Evolutionary conservation across 768 basidiomycete genomes (phyloP).

Genomic region (Russula sp.): DNA sequence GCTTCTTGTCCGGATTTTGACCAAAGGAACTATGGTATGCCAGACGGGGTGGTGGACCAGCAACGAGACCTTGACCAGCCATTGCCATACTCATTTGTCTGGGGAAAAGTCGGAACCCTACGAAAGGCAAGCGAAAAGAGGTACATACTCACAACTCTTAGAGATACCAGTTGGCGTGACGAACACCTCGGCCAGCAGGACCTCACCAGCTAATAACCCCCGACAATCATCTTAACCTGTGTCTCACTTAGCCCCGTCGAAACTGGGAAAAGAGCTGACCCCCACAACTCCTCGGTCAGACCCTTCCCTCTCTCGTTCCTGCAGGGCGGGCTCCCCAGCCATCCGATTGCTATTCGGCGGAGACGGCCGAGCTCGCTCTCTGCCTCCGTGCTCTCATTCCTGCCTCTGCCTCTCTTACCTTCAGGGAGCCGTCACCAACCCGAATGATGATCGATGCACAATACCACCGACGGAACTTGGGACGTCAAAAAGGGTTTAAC

Average conservation of each 20-base stretch:
- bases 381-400: not conserved
- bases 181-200: slow-evolving; percentile 99
- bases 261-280: slow-evolving; percentile 35
- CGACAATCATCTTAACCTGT: slow-evolving; percentile 75
- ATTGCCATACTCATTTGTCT: slow-evolving; percentile 91
- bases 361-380: not conserved
- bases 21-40: slow-evolving; percentile 73
- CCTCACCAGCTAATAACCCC: slow-evolving; percentile 96
- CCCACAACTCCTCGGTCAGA: not conserved
- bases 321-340: too few species aligned
- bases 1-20: slow-evolving; percentile 85
- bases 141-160: slow-evolving; percentile 96
- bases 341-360: too few species aligned
- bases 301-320: too few species aligned
- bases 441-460: too few species aligned
- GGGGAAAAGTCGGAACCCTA: slow-evolving; percentile 63
- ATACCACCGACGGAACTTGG: too few species aligned
- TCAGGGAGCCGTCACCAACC: slow-evolving; percentile 6
- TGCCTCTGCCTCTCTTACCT: slow-evolving; percentile 7
- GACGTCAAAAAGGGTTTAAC: too few species aligned
- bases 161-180: slow-evolving; percentile 94
- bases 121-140: not conserved
- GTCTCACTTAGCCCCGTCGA: slow-evolving; percentile 51
- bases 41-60: slow-evolving; percentile 78
- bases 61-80: slow-evolving; percentile 81